Conservation (phyloP, 202 grass and related monocot genomes). For the Brachypodium distachyon region DNA sequence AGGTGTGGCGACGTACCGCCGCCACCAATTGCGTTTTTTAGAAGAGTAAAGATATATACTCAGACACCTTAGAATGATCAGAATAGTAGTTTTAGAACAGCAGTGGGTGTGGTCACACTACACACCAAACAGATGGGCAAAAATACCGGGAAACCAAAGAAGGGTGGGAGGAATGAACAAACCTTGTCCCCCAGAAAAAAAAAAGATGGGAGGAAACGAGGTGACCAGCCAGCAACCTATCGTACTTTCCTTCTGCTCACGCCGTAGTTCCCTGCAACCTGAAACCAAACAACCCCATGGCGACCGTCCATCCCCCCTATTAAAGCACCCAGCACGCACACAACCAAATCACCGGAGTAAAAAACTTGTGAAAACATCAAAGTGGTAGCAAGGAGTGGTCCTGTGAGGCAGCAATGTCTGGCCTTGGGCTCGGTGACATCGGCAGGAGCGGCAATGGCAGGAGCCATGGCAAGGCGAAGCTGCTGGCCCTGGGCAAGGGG, state of each 20-base stretch:
- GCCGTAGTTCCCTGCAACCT: neutral
- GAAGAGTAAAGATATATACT: too few relatives aligned
- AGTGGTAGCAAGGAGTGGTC: neutral
- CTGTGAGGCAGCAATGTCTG: conserved; percentile 7
- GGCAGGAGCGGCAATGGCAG: neutral
- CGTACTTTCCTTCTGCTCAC: neutral
- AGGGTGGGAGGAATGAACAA: conserved; percentile 26
- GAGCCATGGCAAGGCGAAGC: conserved; percentile 47
- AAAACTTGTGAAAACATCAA: neutral
- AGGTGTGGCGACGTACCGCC: too few relatives aligned
- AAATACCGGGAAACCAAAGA: conserved; percentile 22
- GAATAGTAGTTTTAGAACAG: neutral
- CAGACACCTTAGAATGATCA: neutral
- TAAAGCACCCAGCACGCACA: conserved; percentile 11
- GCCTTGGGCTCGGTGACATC: neutral
- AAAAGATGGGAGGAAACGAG: neutral
- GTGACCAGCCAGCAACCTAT: conserved; percentile 24
- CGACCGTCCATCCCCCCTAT: conserved; percentile 20
- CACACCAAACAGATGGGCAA: conserved; percentile 26
- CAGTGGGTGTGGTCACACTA: neutral
- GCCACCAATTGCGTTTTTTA: too few relatives aligned
- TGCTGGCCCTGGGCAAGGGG: conserved; percentile 69
- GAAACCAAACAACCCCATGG: conserved; percentile 12
- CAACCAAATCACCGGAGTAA: neutral
- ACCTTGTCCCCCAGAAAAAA: neutral